phyloP scores from a whole-genome alignment of 495 filamentous ascomycete species.

The Neurospora sp. region DNA sequence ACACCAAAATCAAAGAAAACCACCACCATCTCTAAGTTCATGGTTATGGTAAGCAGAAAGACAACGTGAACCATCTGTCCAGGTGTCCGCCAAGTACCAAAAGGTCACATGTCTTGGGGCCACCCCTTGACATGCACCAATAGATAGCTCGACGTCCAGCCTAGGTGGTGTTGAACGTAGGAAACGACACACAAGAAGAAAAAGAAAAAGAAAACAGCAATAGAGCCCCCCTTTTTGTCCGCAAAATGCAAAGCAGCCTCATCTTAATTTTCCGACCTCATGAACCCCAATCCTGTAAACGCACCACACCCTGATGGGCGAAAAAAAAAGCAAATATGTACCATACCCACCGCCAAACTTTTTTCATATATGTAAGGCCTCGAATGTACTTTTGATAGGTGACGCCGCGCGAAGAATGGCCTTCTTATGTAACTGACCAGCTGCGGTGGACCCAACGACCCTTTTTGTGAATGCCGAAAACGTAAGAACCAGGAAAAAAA shows the following conservation, averaged over 20 bases:
- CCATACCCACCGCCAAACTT: slow-evolving; percentile 14
- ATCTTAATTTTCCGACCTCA: slow-evolving; percentile 17
- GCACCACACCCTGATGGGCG: slow-evolving; percentile 1
- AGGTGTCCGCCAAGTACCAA: not conserved
- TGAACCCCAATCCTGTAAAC: slow-evolving; percentile 8
- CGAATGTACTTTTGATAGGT: not conserved
- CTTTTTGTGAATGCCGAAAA: slow-evolving; percentile 5
- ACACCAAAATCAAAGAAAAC: not conserved
- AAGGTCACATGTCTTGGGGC: not conserved
- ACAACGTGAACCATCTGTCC: not conserved
- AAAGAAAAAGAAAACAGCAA: slow-evolving; percentile 5
- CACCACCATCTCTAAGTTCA: not conserved
- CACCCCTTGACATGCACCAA: not conserved
- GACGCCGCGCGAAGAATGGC: not conserved
- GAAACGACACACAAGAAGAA: not conserved
- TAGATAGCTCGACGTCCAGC: not conserved
- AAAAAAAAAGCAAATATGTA: slow-evolving; percentile 17
- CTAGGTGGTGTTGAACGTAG: not conserved
- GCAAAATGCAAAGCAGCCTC: slow-evolving; percentile 5
- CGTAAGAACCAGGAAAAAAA: not conserved
- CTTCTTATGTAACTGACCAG: not conserved
- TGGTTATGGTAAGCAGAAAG: not conserved
- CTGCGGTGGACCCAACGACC: slow-evolving; percentile 2
- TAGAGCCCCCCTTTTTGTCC: slow-evolving; percentile 10
- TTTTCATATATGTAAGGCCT: slow-evolving; percentile 8